These are phyloP conservation scores for Entophlyctis helioformis DNA, from an alignment of 192 early-diverging fungal genomes.

Conservation along the genomic window DNA sequence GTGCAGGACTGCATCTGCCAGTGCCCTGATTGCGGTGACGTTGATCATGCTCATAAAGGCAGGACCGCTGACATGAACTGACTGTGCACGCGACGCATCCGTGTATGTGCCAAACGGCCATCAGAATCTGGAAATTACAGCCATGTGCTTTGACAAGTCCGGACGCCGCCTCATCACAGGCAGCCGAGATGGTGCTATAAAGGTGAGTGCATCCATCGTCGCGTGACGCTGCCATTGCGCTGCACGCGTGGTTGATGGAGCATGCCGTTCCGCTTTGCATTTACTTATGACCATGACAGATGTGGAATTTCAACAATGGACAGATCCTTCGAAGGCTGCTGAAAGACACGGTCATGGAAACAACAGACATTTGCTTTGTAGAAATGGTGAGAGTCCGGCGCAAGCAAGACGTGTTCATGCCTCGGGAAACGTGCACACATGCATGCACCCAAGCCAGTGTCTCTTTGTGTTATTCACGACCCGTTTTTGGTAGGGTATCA, in stretches of 20 bases:
- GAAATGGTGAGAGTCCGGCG: slow-evolving; percentile 28
- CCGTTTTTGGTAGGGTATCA: slow-evolving; percentile 20
- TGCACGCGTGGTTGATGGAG: no score
- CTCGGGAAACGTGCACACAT: no score
- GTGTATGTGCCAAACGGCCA: no score
- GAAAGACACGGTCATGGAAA: slow-evolving; percentile 31
- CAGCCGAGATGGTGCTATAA: slow-evolving; percentile 46
- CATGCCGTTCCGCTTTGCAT: no score
- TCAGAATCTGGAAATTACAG: slow-evolving; percentile 45
- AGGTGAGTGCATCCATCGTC: no score
- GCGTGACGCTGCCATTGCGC: no score
- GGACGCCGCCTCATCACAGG: slow-evolving; percentile 46
- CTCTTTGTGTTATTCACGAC: not conserved
- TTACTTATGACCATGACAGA: no score
- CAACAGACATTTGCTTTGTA: slow-evolving; percentile 40
- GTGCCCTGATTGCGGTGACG: no score
- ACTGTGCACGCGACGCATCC: no score
- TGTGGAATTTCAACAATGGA: slow-evolving; percentile 65
- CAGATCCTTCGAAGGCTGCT: slow-evolving; percentile 42
- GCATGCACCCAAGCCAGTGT: slow-evolving; percentile 1
- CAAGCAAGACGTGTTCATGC: no score
- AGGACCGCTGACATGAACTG: no score
- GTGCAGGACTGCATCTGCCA: not conserved
- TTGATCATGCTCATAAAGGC: no score
- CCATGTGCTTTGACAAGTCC: slow-evolving; percentile 46